Conservation (phyloP, 169 alveolate species). For the Plasmodium blacklocki region DNA sequence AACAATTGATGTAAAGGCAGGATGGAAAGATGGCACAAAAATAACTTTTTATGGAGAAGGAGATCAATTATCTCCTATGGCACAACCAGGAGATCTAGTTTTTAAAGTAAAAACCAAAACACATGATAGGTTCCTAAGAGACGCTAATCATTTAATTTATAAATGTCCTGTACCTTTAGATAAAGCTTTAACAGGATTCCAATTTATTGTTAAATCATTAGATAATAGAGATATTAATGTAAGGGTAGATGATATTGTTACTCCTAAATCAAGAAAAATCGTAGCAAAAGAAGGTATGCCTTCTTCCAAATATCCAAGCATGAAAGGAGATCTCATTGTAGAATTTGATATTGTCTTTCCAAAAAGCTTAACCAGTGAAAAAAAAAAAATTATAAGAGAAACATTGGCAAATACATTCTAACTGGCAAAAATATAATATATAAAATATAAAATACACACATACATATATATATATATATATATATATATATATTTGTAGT, state of each 20-base stretch:
- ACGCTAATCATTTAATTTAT: conserved; percentile 87
- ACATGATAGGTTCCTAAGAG: conserved; percentile 86
- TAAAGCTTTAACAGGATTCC: conserved; percentile 90
- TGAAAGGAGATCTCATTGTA: conserved; percentile 87
- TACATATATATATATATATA: not conserved
- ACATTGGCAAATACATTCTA: conserved; percentile 68
- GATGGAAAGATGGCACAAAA: conserved; percentile 92
- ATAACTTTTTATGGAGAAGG: conserved; percentile 90
- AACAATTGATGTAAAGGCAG: conserved; percentile 90
- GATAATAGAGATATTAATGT: conserved; percentile 88
- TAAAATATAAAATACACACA: not conserved
- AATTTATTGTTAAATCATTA: conserved; percentile 87
- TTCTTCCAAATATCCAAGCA: conserved; percentile 83
- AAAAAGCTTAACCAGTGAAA: conserved; percentile 84
- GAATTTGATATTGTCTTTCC: conserved; percentile 90
- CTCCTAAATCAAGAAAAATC: conserved; percentile 85
- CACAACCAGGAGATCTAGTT: conserved; percentile 89
- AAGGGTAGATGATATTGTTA: conserved; percentile 87
- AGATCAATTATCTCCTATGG: conserved; percentile 87
- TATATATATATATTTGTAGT: conserved; percentile 1
- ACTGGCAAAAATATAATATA: conserved; percentile 12
- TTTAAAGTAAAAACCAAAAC: conserved; percentile 86
- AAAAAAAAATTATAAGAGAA: conserved; percentile 83
- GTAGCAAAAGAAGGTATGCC: conserved; percentile 90
- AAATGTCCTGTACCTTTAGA: conserved; percentile 89